phyloP scores from a whole-genome alignment of 768 basidiomycete species.

The Russula earlei region DNA sequence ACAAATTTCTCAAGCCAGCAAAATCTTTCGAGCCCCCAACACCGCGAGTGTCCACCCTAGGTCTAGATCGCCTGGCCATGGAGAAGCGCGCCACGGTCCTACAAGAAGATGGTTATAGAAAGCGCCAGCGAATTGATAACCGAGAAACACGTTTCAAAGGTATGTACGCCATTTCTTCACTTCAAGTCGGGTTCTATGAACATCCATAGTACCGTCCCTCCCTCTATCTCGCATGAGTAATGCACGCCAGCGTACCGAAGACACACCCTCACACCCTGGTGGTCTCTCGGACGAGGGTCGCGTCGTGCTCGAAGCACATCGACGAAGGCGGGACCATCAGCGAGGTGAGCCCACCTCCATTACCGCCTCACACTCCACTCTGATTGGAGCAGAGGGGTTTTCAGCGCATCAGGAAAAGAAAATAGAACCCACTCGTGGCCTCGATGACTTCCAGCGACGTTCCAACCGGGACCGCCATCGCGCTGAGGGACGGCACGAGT shows the following conservation, averaged over 20 bases:
- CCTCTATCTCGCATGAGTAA: conserved; percentile 51
- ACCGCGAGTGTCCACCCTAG: conserved; percentile 70
- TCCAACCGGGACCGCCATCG: conserved; percentile 60
- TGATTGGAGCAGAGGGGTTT: conserved; percentile 52
- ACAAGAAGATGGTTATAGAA: conserved; percentile 45
- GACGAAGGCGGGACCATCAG: conserved; percentile 59
- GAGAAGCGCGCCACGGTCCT: conserved; percentile 62
- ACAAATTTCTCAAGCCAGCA: conserved; percentile 75
- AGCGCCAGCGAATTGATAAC: conserved; percentile 51
- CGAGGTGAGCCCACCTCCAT: conserved; percentile 35
- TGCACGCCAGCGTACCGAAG: conserved; percentile 67
- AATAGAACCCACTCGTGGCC: conserved; percentile 57
- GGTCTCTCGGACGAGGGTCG: conserved; percentile 75
- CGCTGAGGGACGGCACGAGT: conserved; percentile 24
- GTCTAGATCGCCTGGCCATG: conserved; percentile 78
- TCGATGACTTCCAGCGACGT: conserved; percentile 91
- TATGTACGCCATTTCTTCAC: conserved; percentile 25
- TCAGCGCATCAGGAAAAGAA: conserved; percentile 47
- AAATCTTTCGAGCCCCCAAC: conserved; percentile 78
- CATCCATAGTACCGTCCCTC: conserved; percentile 60
- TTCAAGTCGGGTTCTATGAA: not conserved
- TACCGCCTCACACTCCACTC: not conserved
- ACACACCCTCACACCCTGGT: conserved; percentile 89
- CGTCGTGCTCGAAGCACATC: conserved; percentile 66
- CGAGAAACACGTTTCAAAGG: conserved; percentile 83